A percentile compares a stretch with the other conserved stretches of the same genome.
phyloP scores from a whole-genome alignment of 2,329 filamentous ascomycete genomes.

The Fusarium fujikuroi region DNA sequence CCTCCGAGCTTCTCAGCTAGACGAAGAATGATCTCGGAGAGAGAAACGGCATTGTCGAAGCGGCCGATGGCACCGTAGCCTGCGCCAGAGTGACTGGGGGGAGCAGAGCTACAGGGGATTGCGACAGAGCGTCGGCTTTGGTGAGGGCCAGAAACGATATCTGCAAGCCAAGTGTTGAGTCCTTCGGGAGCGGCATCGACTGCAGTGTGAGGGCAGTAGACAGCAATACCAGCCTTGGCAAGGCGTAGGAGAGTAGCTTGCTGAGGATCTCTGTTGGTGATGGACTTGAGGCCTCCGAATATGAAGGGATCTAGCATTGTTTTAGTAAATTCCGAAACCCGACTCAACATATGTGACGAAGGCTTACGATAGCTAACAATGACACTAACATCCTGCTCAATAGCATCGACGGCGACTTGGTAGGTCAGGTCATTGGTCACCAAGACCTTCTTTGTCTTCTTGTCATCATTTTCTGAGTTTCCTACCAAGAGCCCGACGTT shows the following conservation, averaged over 20 bases:
- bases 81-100: constrained; percentile 57
- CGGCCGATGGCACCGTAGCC: constrained; percentile 65
- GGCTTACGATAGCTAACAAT: constrained; percentile 85
- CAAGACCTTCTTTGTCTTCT: constrained; percentile 55
- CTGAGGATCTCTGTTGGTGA: constrained; percentile 86
- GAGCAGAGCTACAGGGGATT: constrained; percentile 56
- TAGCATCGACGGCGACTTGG: constrained; percentile 89
- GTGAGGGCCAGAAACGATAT: constrained; percentile 74
- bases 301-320: constrained; percentile 84
- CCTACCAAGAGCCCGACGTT: constrained; percentile 87
- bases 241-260: constrained; percentile 86
- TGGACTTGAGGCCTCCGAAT: constrained; percentile 89
- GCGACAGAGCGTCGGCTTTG: constrained; percentile 55
- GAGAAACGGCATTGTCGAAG: constrained; percentile 52
- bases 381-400: constrained; percentile 77
- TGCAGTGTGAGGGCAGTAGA: constrained; percentile 96
- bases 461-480: constrained; percentile 51
- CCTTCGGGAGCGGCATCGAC: constrained; percentile 87
- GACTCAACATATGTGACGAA: not conserved
- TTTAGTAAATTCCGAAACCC: not conserved
- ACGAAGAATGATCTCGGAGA: constrained; percentile 58
- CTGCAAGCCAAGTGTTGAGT: constrained; percentile 93
- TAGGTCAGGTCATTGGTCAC: constrained; percentile 90
- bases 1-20: constrained; percentile 76
- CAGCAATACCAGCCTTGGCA: constrained; percentile 86